A percentile compares a stretch with the other conserved stretches of the same genome.
Evolutionary conservation across 164 flowering plant species (phyloP).

Genomic region (Piper betle): DNA sequence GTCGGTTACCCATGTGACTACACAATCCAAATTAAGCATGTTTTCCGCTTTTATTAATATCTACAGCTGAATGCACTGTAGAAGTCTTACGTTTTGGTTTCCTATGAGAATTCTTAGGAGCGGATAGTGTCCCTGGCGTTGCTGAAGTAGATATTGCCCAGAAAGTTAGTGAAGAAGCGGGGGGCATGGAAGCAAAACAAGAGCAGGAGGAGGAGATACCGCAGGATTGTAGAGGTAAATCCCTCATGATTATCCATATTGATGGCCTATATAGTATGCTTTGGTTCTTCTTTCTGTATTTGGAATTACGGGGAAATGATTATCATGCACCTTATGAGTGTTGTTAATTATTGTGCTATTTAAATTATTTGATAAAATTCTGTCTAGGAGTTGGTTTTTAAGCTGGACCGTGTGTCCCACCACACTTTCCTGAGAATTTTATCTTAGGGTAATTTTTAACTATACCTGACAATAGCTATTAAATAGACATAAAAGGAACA

Average conservation of each 20-base stretch:
- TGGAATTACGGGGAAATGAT: too few species aligned
- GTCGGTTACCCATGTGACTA: not conserved
- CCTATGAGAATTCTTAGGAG: slow-evolving; percentile 7
- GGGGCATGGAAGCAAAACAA: slow-evolving; percentile 8
- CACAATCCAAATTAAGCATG: not conserved
- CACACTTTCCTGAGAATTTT: too few species aligned
- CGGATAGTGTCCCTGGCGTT: slow-evolving; percentile 15
- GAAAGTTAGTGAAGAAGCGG: slow-evolving; percentile 14
- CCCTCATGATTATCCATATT: slow-evolving; percentile 18
- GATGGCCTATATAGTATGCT: not conserved
- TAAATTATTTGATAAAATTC: too few species aligned
- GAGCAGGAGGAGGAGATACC: slow-evolving; percentile 16
- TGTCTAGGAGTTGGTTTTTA: too few species aligned
- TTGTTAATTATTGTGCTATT: too few species aligned
- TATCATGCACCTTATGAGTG: too few species aligned
- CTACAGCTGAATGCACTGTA: not conserved
- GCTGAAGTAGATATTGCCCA: slow-evolving; percentile 14
- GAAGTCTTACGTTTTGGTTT: not conserved
- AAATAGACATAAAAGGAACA: too few species aligned
- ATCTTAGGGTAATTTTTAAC: too few species aligned
- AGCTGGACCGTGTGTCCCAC: too few species aligned
- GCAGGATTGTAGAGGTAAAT: slow-evolving; percentile 18
- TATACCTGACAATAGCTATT: too few species aligned
- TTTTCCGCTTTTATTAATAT: too few species aligned
- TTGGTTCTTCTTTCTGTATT: too few species aligned